These are phyloP conservation scores for Candida xyloterini DNA, from an alignment of 805 yeast genomes.

Conservation along the genomic window DNA sequence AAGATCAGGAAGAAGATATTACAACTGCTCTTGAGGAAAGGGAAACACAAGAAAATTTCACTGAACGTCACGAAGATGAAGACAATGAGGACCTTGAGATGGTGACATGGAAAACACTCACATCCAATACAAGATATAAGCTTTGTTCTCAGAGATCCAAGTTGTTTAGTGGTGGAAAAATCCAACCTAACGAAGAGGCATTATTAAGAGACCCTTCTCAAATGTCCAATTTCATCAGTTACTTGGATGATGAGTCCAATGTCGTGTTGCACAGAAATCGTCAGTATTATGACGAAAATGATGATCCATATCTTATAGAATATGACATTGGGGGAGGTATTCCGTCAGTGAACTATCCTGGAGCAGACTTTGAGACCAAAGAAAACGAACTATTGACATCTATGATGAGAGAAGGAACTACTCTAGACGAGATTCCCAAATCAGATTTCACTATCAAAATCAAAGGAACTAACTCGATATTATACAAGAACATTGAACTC, in stretches of 20 bases:
- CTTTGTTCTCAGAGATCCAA: conserved; percentile 66
- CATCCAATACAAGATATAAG: conserved; percentile 75
- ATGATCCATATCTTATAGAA: conserved; percentile 69
- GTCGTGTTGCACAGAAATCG: conserved; percentile 35
- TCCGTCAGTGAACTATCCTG: conserved; percentile 60
- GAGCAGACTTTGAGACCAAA: conserved; percentile 42
- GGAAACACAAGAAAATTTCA: conserved; percentile 15
- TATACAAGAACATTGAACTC: conserved; percentile 64
- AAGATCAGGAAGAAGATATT: conserved; percentile 44
- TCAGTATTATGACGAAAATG: conserved; percentile 46
- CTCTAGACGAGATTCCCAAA: conserved; percentile 34
- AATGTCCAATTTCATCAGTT: conserved; percentile 60
- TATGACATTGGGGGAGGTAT: conserved; percentile 81
- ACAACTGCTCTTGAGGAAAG: conserved; percentile 39
- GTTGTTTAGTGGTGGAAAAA: conserved; percentile 55
- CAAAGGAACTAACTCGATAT: conserved; percentile 58
- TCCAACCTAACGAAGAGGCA: conserved; percentile 71
- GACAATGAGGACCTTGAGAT: conserved; percentile 75
- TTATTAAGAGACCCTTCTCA: conserved; percentile 59
- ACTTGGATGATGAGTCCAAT: conserved; percentile 36
- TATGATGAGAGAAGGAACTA: conserved; percentile 29
- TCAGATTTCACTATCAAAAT: conserved; percentile 42
- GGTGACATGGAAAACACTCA: conserved; percentile 79
- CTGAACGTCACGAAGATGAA: conserved; percentile 32
- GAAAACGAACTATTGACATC: conserved; percentile 45